A percentile compares a stretch with the other conserved stretches of the same genome.
phyloP scores from a whole-genome alignment of 1,139 yeast species.

The Candida frijolesensis region DNA sequence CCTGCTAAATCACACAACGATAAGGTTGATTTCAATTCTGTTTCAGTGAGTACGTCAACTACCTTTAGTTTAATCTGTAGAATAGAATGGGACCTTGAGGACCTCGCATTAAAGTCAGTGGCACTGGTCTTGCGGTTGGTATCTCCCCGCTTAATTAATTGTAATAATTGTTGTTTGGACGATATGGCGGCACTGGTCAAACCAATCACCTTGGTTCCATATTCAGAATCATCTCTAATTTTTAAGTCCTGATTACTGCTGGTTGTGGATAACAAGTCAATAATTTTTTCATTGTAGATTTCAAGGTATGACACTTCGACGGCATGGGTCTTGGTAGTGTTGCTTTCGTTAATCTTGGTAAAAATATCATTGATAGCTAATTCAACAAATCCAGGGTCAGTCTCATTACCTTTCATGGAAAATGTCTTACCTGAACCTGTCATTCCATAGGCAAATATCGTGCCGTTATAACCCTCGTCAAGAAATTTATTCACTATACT shows the following conservation, averaged over 20 bases:
- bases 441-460: conserved; percentile 92
- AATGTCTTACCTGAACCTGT: conserved; percentile 96
- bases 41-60: conserved; percentile 40
- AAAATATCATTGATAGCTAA: conserved; percentile 72
- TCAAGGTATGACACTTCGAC: conserved; percentile 77
- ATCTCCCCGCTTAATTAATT: conserved; percentile 70
- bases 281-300: conserved; percentile 84
- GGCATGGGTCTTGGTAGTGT: conserved; percentile 33
- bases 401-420: conserved; percentile 77
- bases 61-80: conserved; percentile 66
- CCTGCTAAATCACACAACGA: conserved; percentile 96
- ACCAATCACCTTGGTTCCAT: conserved; percentile 81
- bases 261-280: conserved; percentile 52
- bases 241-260: conserved; percentile 49
- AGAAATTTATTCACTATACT: conserved; percentile 67
- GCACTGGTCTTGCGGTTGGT: conserved; percentile 77
- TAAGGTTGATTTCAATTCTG: conserved; percentile 60
- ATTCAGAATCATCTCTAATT: conserved; percentile 71
- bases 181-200: conserved; percentile 61
- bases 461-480: conserved; percentile 78
- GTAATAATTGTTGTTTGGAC: conserved; percentile 61
- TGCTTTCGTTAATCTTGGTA: conserved; percentile 37
- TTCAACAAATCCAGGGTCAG: conserved; percentile 78
- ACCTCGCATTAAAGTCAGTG: conserved; percentile 82
- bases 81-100: conserved; percentile 92